Percentiles rank a stretch among this genome's conserved stretches.
These are phyloP conservation scores for Phycomyces nitens DNA, from an alignment of 192 early-diverging fungal species.

Conservation along the genomic window DNA sequence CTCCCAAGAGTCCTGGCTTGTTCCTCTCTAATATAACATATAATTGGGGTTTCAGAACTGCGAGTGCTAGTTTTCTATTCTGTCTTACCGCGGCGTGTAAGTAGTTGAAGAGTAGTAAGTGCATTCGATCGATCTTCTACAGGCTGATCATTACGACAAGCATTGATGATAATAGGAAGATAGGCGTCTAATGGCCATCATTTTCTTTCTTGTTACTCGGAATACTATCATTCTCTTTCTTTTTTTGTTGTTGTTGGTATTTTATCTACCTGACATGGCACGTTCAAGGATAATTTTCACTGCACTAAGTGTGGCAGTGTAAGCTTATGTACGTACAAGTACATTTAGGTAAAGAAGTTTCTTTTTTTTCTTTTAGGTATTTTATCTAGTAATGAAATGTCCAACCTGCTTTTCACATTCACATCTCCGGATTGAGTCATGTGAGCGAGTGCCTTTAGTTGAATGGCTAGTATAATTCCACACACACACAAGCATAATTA, in stretches of 20 bases:
- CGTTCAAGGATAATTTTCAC: constrained; percentile 69
- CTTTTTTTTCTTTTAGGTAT: not conserved
- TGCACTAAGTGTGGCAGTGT: constrained; percentile 42
- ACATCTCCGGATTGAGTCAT: constrained; percentile 46
- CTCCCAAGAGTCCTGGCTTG: constrained; percentile 45
- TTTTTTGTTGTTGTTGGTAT: not conserved
- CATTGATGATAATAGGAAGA: constrained; percentile 53
- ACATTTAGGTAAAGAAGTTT: not conserved
- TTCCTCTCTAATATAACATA: constrained; percentile 52
- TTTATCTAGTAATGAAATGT: not conserved
- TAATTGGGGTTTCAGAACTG: not conserved
- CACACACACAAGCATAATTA: not conserved
- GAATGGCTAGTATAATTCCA: constrained; percentile 35
- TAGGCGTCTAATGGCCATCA: constrained; percentile 38
- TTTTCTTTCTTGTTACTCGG: not conserved
- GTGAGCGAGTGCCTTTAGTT: constrained; percentile 43
- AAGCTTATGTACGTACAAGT: too few species aligned
- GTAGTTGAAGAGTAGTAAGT: constrained; percentile 62
- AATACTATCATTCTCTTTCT: not conserved
- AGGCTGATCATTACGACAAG: constrained; percentile 44
- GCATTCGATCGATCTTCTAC: constrained; percentile 52
- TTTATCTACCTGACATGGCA: constrained; percentile 61
- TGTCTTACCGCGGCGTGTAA: constrained; percentile 55
- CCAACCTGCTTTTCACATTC: constrained; percentile 49
- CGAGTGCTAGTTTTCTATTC: not conserved